Percentiles rank a stretch among this genome's conserved stretches.
phyloP scores from a whole-genome alignment of 495 filamentous ascomycete species.

The Glarea lozoyensis region DNA sequence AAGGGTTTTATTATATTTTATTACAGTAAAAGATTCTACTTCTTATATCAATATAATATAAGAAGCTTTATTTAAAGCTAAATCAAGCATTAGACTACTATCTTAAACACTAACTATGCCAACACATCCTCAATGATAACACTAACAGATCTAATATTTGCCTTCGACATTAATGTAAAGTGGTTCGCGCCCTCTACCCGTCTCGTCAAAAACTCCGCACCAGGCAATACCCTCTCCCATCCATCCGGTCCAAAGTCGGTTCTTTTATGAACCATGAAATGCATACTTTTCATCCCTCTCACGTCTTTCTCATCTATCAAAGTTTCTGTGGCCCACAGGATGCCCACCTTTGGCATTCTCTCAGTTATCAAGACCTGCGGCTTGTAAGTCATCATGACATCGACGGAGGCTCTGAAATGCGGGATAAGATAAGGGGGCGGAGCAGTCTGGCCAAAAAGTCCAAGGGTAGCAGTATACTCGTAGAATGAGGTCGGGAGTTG shows the following conservation, averaged over 20 bases:
- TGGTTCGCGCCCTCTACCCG: slow-evolving; percentile 3
- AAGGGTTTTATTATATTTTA: too few relatives aligned
- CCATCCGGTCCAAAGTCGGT: slow-evolving; percentile 3
- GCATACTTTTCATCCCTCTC: background rate
- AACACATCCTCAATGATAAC: too few relatives aligned
- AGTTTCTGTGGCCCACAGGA: slow-evolving; percentile 4
- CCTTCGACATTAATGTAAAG: slow-evolving; percentile 5
- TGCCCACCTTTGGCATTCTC: background rate
- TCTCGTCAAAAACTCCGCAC: background rate
- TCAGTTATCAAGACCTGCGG: background rate
- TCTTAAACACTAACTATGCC: too few relatives aligned
- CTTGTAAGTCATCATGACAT: background rate
- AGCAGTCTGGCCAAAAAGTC: slow-evolving; percentile 1
- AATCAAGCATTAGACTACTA: too few relatives aligned
- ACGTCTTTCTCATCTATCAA: background rate
- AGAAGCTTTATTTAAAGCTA: too few relatives aligned
- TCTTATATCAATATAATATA: too few relatives aligned
- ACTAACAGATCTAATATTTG: too few relatives aligned
- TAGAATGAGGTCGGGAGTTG: background rate
- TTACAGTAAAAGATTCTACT: too few relatives aligned
- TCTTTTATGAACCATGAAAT: slow-evolving; percentile 2
- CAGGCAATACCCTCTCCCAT: slow-evolving; percentile 5
- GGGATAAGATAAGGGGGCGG: slow-evolving; percentile 4
- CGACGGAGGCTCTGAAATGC: slow-evolving; percentile 2
- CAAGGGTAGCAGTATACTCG: background rate